A percentile compares a stretch with the other conserved stretches of the same genome.
Evolutionary conservation across 177 flowering plant genomes (phyloP).

Genomic region (Vitis hybrid): DNA sequence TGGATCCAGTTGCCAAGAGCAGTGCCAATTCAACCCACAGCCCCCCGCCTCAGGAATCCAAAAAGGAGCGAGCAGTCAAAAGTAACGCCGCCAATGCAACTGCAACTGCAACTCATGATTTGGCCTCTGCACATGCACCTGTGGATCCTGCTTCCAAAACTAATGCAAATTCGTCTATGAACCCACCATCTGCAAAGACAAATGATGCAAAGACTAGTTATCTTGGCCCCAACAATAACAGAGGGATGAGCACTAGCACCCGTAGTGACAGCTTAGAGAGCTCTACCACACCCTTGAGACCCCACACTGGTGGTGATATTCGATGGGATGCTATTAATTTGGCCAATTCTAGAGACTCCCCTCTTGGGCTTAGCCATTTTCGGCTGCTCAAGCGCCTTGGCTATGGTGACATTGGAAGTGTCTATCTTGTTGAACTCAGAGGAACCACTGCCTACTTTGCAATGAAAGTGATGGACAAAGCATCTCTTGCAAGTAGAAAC

Average conservation of each 20-base stretch:
- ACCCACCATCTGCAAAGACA: slow-evolving; percentile 10
- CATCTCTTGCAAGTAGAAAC: slow-evolving; percentile 63
- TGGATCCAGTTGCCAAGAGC: slow-evolving; percentile 7
- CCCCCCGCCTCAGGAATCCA: slow-evolving; percentile 6
- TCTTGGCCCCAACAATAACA: slow-evolving; percentile 11
- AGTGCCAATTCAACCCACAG: background rate
- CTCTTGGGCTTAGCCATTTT: slow-evolving; percentile 55
- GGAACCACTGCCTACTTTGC: slow-evolving; percentile 63
- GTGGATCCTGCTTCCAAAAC: slow-evolving; percentile 12
- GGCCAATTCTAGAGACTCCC: slow-evolving; percentile 34
- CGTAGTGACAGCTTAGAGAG: slow-evolving; percentile 50
- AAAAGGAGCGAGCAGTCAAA: slow-evolving; percentile 11
- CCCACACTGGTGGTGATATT: slow-evolving; percentile 77
- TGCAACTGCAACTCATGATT: background rate
- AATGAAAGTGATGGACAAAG: slow-evolving; percentile 87
- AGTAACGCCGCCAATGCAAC: background rate
- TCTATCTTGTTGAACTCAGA: slow-evolving; percentile 67
- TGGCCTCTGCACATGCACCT: slow-evolving; percentile 5
- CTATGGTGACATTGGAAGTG: slow-evolving; percentile 82
- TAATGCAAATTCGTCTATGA: slow-evolving; percentile 6
- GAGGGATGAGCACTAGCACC: slow-evolving; percentile 13
- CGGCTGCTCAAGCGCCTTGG: slow-evolving; percentile 73
- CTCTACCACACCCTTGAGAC: slow-evolving; percentile 41
- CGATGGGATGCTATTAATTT: slow-evolving; percentile 75
- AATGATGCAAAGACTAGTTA: slow-evolving; percentile 13